Conservation (phyloP, 73 alveolate genomes). For the Uronychia setigera region DNA sequence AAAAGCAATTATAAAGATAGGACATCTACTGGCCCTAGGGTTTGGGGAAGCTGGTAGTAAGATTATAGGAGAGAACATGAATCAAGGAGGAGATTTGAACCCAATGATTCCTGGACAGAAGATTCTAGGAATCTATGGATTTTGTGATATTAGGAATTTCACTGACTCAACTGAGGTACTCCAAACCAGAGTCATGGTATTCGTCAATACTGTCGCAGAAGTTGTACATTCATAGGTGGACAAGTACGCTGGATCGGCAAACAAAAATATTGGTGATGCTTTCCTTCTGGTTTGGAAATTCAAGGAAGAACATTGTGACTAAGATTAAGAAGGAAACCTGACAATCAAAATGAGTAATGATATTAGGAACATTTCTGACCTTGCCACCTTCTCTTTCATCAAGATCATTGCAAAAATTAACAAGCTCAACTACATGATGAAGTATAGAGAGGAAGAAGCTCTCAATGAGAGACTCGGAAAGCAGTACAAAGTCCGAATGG, state of each 20-base stretch:
- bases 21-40: slow-evolving; percentile 25
- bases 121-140: slow-evolving; percentile 88
- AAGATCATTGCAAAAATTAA: slow-evolving; percentile 90
- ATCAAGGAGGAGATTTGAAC: slow-evolving; percentile 17
- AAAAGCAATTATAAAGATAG: slow-evolving; percentile 12
- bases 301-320: slow-evolving; percentile 51
- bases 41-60: slow-evolving; percentile 17
- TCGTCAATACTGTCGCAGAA: slow-evolving; percentile 90
- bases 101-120: slow-evolving; percentile 63
- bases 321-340: slow-evolving; percentile 24
- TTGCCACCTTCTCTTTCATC: slow-evolving; percentile 83
- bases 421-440: slow-evolving; percentile 79
- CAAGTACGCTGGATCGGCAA: slow-evolving; percentile 91
- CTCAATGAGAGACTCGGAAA: slow-evolving; percentile 51
- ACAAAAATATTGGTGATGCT: slow-evolving; percentile 95
- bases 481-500: slow-evolving; percentile 82
- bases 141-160: slow-evolving; percentile 90
- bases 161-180: slow-evolving; percentile 92
- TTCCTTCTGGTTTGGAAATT: slow-evolving; percentile 90
- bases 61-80: slow-evolving; percentile 39
- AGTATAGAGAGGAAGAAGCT: slow-evolving; percentile 77
- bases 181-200: slow-evolving; percentile 75
- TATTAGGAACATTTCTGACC: slow-evolving; percentile 68
- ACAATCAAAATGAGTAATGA: slow-evolving; percentile 40
- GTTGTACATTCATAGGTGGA: slow-evolving; percentile 85